Base-by-base conservation (phyloP, 768 basidiomycete genomes). In the Lentinula edodes region DNA sequence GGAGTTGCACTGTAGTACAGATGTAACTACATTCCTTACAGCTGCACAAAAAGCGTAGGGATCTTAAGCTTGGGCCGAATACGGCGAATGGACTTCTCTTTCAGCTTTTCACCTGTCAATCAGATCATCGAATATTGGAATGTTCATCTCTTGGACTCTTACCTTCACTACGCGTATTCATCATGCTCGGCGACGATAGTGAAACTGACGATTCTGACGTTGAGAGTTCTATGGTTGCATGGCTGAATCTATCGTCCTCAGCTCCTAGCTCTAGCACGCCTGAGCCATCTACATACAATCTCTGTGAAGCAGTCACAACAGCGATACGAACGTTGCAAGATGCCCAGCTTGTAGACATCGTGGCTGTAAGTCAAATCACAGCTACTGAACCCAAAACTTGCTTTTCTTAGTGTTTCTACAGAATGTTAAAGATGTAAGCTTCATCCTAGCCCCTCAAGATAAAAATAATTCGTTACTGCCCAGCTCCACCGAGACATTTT, bases 11-110 rank as follows among this genome's bases (percentile, higher is more conserved):
- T 84, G 83, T 71, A 80, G 79, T 68, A 81, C 81, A 60, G 78
- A 83, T 67, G 75, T 87, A 43, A 78, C 82, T 46, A 72, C 77
- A 4, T 87, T 86, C 71, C 73, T 89, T 58, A 83, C 78, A 68
- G 79, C 78, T 66, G 86, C 87, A 62, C 70, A 76, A 42, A 84
- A 83, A 60, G 68, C 86, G 65, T 85, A 74, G 73, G 57, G 28
- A 28, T 28, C 28, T 28, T 28, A 48, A 46, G 0, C 43, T 9
- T 53, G 34, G 52, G n/a, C n/a, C 35, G 35, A 38, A 38, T 39
- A 20, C 23, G 39, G 38, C 13, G 6, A 20, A 28, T 5, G 42
- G 10, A 45, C 51, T 51, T 59, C 43, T 51, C 43, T 59, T 15
- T 3, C 18, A 45, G 58, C 58, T 51, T 45, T 28, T 12, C 16